A percentile compares a stretch with the other conserved stretches of the same genome.
phyloP scores from a whole-genome alignment of 1,284 basidiomycete species.

The Porodaedalea pini region DNA sequence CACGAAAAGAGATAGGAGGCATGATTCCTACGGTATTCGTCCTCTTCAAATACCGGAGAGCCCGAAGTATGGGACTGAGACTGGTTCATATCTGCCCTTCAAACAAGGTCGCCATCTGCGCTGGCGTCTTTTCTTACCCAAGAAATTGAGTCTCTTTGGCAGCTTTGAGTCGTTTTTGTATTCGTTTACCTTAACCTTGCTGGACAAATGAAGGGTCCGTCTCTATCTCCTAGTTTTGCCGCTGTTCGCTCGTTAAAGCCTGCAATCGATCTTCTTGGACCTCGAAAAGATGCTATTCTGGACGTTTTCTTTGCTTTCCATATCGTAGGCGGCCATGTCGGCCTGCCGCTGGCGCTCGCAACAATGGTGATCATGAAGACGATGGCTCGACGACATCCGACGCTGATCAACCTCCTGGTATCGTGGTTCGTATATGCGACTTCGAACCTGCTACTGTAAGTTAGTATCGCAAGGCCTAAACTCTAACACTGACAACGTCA shows the following conservation, averaged over 20 bases:
- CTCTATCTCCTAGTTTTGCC: background rate
- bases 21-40: background rate
- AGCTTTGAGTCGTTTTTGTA: no score
- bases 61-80: background rate
- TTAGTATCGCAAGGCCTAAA: background rate
- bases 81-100: background rate
- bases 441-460: slow-evolving; percentile 19
- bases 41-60: background rate
- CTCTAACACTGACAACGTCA: background rate
- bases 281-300: slow-evolving; percentile 13
- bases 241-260: slow-evolving; percentile 6
- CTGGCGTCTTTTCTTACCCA: background rate
- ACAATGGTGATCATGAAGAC: slow-evolving; percentile 16
- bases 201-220: slow-evolving; percentile 11
- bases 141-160: slow-evolving; percentile 1
- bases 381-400: slow-evolving; percentile 11
- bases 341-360: slow-evolving; percentile 14
- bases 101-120: background rate
- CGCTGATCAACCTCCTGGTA: slow-evolving; percentile 14
- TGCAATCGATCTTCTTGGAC: slow-evolving; percentile 17
- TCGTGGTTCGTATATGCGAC: slow-evolving; percentile 15
- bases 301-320: slow-evolving; percentile 8
- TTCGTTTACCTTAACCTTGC: background rate
- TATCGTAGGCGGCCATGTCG: slow-evolving; percentile 18
- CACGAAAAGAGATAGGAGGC: background rate